A percentile compares a stretch with the other conserved stretches of the same genome.
These are phyloP conservation scores for Eucalyptus guilfoylei DNA, from an alignment of 345 rosid species.

Conservation along the genomic window DNA sequence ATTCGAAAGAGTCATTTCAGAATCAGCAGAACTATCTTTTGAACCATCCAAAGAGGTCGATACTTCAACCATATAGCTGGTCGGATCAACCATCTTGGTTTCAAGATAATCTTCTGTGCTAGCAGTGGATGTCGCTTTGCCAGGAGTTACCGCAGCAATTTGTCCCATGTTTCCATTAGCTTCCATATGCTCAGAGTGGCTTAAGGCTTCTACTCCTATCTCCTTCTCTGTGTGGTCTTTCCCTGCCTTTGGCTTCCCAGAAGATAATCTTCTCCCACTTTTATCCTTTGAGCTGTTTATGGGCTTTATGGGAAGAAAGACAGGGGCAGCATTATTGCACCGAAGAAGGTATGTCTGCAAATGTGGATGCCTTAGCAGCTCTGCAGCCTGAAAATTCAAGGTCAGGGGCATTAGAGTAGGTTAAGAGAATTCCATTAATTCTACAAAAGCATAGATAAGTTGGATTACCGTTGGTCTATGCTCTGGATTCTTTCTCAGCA, in stretches of 20 bases:
- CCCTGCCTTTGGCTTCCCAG: slow-evolving; percentile 27
- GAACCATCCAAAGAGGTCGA: slow-evolving; percentile 29
- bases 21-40: slow-evolving; percentile 37
- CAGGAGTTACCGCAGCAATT: slow-evolving; percentile 12
- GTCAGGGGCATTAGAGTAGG: neutral
- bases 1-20: slow-evolving; percentile 29
- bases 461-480: slow-evolving; percentile 9
- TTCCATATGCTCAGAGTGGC: slow-evolving; percentile 25
- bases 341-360: slow-evolving; percentile 66
- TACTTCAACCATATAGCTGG: slow-evolving; percentile 28
- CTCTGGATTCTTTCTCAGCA: slow-evolving; percentile 14
- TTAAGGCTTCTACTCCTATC: slow-evolving; percentile 8
- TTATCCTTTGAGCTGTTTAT: slow-evolving; percentile 47
- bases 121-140: slow-evolving; percentile 29
- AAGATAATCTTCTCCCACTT: slow-evolving; percentile 44
- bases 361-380: slow-evolving; percentile 79
- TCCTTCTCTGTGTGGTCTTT: slow-evolving; percentile 24
- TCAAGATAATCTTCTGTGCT: slow-evolving; percentile 56
- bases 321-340: slow-evolving; percentile 56
- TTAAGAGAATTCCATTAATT: neutral
- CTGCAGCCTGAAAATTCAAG: slow-evolving; percentile 55
- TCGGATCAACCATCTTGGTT: slow-evolving; percentile 62
- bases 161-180: slow-evolving; percentile 16
- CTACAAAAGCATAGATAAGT: neutral
- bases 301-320: slow-evolving; percentile 68